A percentile compares a stretch with the other conserved stretches of the same genome.
phyloP scores from a whole-genome alignment of 225 moss, liverwort and hornwort species.

The Rhytidiadelphus loreus region DNA sequence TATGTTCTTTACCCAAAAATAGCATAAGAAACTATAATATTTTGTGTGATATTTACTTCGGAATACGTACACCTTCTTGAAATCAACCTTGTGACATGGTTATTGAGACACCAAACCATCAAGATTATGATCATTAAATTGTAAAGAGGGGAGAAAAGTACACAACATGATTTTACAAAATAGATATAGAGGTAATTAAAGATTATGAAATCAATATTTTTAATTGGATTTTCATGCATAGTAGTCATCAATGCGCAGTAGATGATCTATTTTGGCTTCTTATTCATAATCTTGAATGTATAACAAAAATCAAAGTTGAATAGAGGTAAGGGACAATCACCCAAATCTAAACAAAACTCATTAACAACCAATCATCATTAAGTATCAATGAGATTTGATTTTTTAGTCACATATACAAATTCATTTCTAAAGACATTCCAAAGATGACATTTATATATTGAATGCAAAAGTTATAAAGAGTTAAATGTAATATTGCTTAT shows the following conservation, averaged over 20 bases:
- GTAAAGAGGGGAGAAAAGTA: background rate
- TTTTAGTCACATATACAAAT: background rate
- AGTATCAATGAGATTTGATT: background rate
- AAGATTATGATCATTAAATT: background rate
- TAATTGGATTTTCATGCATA: background rate
- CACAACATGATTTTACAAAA: background rate
- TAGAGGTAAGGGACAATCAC: background rate
- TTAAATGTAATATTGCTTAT: background rate
- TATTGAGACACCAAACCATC: no score
- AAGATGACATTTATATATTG: background rate
- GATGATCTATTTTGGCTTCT: background rate
- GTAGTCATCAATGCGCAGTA: rapidly evolving
- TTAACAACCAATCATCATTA: background rate
- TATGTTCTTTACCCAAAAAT: no score
- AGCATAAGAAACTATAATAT: no score
- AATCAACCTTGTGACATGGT: no score
- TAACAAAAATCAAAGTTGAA: background rate
- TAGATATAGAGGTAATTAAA: background rate
- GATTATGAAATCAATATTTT: background rate
- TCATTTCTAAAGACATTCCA: background rate
- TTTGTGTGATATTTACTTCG: no score
- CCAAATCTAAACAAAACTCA: background rate
- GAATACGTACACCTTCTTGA: no score
- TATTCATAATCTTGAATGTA: background rate
- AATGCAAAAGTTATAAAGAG: background rate